These are phyloP conservation scores for Podaxis mareebaensis DNA, from an alignment of 768 basidiomycete genomes.

Conservation along the genomic window DNA sequence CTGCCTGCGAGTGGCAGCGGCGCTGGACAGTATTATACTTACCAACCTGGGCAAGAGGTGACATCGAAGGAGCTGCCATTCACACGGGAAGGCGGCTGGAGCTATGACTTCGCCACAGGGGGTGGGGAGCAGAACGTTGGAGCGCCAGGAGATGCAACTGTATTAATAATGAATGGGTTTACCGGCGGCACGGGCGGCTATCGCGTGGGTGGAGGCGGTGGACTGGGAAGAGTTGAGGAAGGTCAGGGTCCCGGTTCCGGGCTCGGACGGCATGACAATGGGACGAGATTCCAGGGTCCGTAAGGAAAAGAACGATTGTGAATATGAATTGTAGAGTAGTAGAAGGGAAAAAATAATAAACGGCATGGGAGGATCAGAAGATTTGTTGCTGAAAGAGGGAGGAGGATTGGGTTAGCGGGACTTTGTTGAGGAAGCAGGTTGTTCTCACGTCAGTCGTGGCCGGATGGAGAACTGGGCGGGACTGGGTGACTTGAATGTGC, in stretches of 20 bases:
- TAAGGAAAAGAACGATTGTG: neutral
- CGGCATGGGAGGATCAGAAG: neutral
- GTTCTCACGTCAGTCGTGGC: constrained; percentile 14
- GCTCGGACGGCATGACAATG: neutral
- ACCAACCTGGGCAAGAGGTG: constrained; percentile 30
- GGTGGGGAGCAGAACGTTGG: constrained; percentile 36
- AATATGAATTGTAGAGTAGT: neutral
- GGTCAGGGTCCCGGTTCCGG: constrained; percentile 1
- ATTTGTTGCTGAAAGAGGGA: neutral
- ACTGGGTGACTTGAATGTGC: constrained; percentile 10
- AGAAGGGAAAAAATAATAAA: neutral
- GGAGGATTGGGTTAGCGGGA: neutral
- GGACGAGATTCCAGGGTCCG: neutral
- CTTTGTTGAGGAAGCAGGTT: neutral
- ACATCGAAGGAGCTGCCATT: constrained; percentile 37
- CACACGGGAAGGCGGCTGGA: constrained; percentile 49
- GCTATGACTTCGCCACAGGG: constrained; percentile 25
- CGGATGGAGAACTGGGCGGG: constrained; percentile 14
- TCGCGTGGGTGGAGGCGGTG: neutral
- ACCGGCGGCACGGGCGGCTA: constrained; percentile 5
- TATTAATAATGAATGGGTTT: constrained; percentile 16
- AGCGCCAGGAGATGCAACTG: constrained; percentile 45
- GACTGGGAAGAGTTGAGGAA: neutral
- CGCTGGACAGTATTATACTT: constrained; percentile 34
- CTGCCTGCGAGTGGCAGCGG: constrained; percentile 21